phyloP scores from a whole-genome alignment of 495 filamentous ascomycete genomes.

The Daldinia vernicosa region DNA sequence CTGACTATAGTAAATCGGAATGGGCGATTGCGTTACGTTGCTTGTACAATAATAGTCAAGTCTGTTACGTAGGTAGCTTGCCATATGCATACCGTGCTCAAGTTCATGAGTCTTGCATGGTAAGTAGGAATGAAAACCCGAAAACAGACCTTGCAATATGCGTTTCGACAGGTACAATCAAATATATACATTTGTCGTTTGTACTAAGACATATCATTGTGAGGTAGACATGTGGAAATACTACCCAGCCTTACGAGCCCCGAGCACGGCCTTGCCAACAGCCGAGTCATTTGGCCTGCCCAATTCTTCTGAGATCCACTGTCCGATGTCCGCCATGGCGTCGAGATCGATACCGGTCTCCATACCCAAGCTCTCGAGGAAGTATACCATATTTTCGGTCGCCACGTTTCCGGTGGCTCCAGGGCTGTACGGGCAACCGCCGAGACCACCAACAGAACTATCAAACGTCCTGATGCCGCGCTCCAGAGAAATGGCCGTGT shows the following conservation, averaged over 20 bases:
- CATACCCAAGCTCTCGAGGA: slow-evolving; percentile 84
- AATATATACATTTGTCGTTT: background rate
- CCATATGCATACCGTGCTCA: background rate
- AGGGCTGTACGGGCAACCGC: slow-evolving; percentile 92
- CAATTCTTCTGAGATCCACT: slow-evolving; percentile 88
- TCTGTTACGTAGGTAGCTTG: background rate
- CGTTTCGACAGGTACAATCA: background rate
- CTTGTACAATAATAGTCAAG: background rate
- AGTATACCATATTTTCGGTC: slow-evolving; percentile 93
- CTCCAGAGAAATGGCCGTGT: slow-evolving; percentile 85
- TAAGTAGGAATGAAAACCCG: background rate
- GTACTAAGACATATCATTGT: too few relatives aligned
- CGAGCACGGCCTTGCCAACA: slow-evolving; percentile 80
- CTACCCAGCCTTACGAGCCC: slow-evolving; percentile 53
- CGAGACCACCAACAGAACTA: slow-evolving; percentile 86
- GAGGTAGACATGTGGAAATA: slow-evolving; percentile 5
- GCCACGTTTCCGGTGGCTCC: slow-evolving; percentile 96
- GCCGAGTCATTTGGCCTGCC: slow-evolving; percentile 77
- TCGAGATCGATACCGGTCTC: slow-evolving; percentile 89
- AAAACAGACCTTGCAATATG: background rate
- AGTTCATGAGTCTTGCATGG: background rate
- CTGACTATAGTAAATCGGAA: background rate
- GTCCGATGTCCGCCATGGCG: slow-evolving; percentile 79
- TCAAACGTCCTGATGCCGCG: slow-evolving; percentile 92
- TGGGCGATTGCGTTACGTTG: background rate